Conservation (phyloP, 805 yeast genomes). For the Suhomyces canberraensis region DNA sequence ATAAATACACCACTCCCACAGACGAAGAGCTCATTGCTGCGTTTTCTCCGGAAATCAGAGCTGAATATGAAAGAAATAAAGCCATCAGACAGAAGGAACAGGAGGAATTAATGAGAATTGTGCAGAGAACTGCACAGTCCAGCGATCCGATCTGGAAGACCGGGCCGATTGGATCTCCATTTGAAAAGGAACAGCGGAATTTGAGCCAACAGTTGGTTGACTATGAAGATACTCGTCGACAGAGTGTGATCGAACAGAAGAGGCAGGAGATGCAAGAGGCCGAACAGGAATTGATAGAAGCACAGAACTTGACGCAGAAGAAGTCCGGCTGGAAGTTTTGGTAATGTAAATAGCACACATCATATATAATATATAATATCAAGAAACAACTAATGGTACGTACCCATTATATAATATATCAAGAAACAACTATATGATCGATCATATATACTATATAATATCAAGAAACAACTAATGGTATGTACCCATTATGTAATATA, state of each 20-base stretch:
- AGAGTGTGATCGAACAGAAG: constrained; percentile 39
- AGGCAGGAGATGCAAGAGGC: constrained; percentile 35
- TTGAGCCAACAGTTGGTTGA: constrained; percentile 34
- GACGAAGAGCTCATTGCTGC: constrained; percentile 73
- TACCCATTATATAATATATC: too few species aligned
- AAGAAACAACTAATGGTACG: too few species aligned
- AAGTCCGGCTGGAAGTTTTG: constrained; percentile 14
- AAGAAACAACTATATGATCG: too few species aligned
- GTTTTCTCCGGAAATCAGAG: constrained; percentile 80
- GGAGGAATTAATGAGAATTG: constrained; percentile 64
- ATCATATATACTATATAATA: too few species aligned
- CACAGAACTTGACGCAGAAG: constrained; percentile 22
- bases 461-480: too few species aligned
- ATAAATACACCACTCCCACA: constrained; percentile 76
- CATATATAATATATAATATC: too few species aligned
- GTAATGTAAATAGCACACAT: too few species aligned
- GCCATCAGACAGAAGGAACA: constrained; percentile 66
- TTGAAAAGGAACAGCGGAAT: constrained; percentile 48
- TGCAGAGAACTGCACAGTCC: constrained; percentile 57
- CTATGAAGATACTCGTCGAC: constrained; percentile 47
- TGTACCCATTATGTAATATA: too few species aligned
- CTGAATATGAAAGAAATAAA: constrained; percentile 65
- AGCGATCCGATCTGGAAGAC: constrained; percentile 83
- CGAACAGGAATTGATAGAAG: constrained; percentile 25
- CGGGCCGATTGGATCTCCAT: constrained; percentile 66